Evolutionary conservation across 495 filamentous ascomycete genomes (phyloP), one percentile per base, ranked within the genome.

Genomic region (Tuber brumale): DNA sequence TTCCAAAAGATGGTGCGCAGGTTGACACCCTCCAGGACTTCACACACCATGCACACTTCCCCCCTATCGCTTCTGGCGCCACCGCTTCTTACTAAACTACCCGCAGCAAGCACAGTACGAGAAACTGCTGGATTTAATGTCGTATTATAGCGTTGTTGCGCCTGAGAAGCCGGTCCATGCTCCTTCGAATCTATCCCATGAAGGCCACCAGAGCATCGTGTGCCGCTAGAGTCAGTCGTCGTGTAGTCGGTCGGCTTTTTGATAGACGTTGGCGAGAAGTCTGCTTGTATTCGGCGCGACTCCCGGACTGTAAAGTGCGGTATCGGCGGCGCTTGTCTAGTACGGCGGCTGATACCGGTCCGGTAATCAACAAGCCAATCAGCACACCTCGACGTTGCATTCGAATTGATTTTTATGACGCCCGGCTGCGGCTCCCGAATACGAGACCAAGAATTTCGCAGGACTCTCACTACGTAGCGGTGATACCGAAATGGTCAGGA

Each of bases 361-460:
- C 7, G 9, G 51, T 61, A 6, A 61, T 61, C 27, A 16, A n/a
- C 10, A 61, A 5, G 3, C n/a, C 10, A 16, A 27, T 61, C 12
- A 16, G n/a, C 31, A n/a, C n/a, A 61, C 57, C 18, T 66, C 31
- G 14, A 35, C 14, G 3, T 66, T 66, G 14, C 27, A 66, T 66
- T 35, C 14, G 14, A 7, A 8, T 35, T 35, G 3, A 31, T 31
- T 19, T 7, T 35, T 35, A 35, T 27, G 12, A 31, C 57, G 12
- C 5, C 57, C 18, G 6, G 57, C 31, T 1, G 57, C 5, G 16
- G 14, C 57, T 35, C 14, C 57, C 57, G 14, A 66, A 66, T 66
- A 66, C 57, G 57, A 66, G 57, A 66, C 51, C 23, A 61, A 61
- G 51, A 61, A 61, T 66, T 18, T 66, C 57, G 35, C 57, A 31